phyloP scores from a whole-genome alignment of 257 asterid genomes.

The Solanum etuberosum region DNA sequence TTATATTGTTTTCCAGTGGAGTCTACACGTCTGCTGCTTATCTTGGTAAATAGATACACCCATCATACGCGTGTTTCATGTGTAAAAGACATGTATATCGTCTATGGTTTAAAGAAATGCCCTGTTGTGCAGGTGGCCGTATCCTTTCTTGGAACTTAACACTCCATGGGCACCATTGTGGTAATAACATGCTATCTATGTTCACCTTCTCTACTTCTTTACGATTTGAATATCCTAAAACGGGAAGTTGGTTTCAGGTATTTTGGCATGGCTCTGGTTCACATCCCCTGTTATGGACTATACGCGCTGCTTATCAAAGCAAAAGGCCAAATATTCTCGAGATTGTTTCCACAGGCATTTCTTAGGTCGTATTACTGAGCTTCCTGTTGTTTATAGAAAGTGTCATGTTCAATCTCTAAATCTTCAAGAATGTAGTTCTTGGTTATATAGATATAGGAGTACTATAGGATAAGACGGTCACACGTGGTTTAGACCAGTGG shows the following conservation, averaged over 20 bases:
- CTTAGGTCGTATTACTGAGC: slow-evolving; percentile 34
- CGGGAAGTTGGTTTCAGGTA: slow-evolving; percentile 36
- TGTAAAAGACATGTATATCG: not conserved
- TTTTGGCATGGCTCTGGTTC: slow-evolving; percentile 53
- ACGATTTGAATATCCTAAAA: not conserved
- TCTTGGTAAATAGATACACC: slow-evolving; percentile 37
- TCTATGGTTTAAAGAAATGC: not conserved
- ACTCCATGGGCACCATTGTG: slow-evolving; percentile 79
- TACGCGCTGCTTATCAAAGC: slow-evolving; percentile 49
- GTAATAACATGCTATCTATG: slow-evolving; percentile 13
- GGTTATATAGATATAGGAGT: not conserved
- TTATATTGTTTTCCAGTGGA: slow-evolving; percentile 71
- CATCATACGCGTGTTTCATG: not conserved
- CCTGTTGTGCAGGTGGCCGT: slow-evolving; percentile 74
- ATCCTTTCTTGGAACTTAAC: slow-evolving; percentile 82
- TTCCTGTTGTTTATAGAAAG: not conserved
- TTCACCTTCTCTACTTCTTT: not conserved
- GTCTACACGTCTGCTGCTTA: slow-evolving; percentile 61
- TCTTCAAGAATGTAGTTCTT: not conserved
- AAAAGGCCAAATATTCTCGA: slow-evolving; percentile 35
- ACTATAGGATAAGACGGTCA: not conserved
- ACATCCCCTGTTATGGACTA: slow-evolving; percentile 64
- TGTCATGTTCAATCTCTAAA: not conserved
- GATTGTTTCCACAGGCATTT: slow-evolving; percentile 33
- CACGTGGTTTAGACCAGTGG: not conserved